Evolutionary conservation across 2,329 filamentous ascomycete species (phyloP).

Genomic region (Teratosphaeria epicoccoides): DNA sequence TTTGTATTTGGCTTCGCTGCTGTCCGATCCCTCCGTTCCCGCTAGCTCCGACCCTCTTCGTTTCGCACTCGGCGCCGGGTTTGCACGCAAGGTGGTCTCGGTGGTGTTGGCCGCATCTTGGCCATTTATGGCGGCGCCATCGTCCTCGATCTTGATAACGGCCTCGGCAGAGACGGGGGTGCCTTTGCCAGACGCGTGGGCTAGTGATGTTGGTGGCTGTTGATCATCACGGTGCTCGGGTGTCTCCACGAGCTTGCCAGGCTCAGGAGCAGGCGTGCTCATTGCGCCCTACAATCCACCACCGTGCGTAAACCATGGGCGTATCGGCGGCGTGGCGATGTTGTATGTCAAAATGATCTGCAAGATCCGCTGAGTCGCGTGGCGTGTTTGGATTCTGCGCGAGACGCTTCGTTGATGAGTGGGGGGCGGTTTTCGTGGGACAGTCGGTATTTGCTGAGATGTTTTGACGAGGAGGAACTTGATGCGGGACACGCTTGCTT

Average conservation of each 20-base stretch:
- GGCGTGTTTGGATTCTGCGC: conserved; percentile 24
- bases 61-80: conserved; percentile 19
- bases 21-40: conserved; percentile 1
- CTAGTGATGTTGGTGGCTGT: background rate
- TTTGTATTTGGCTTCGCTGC: conserved; percentile 36
- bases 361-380: conserved; percentile 11
- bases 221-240: conserved; percentile 1
- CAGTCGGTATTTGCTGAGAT: background rate
- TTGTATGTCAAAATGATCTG: conserved; percentile 7
- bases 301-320: conserved; percentile 11
- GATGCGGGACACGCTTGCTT: conserved; percentile 4
- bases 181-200: background rate
- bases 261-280: conserved; percentile 1
- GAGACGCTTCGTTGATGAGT: conserved; percentile 18
- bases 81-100: conserved; percentile 14
- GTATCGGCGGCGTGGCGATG: conserved; percentile 2
- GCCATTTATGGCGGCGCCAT: background rate
- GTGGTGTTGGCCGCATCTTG: conserved; percentile 6
- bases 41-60: conserved; percentile 18
- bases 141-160: conserved; percentile 1
- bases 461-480: background rate
- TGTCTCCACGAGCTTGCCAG: background rate
- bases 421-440: conserved; percentile 11
- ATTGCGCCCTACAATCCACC: conserved; percentile 2
- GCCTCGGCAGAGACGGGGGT: conserved; percentile 1